Conservation (phyloP, 148 eudicot genomes). For the Hydrangea macrophylla region DNA sequence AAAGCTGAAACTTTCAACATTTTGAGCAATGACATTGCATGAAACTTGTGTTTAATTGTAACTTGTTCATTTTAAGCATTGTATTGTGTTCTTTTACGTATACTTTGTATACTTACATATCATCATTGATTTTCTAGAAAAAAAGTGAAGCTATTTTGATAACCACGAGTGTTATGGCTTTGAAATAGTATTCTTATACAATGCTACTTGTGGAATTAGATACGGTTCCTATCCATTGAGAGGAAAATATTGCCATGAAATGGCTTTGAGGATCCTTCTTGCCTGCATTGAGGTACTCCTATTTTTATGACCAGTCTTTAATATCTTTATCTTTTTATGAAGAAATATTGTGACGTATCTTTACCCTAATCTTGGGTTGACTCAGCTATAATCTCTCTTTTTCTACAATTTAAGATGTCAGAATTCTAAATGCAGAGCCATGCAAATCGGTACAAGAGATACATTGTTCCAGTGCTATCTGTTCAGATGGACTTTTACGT, state of each 20-base stretch:
- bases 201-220: constrained; percentile 46
- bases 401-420: background rate
- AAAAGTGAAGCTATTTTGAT: too few relatives aligned
- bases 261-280: constrained; percentile 93
- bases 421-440: constrained; percentile 68
- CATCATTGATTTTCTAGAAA: too few relatives aligned
- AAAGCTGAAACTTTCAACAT: too few relatives aligned
- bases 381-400: background rate
- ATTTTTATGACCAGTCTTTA: too few relatives aligned
- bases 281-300: constrained; percentile 82
- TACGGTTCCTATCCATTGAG: constrained; percentile 86
- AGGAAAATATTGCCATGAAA: constrained; percentile 90
- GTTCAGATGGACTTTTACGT: constrained; percentile 90
- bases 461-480: constrained; percentile 87
- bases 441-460: constrained; percentile 94
- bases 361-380: background rate
- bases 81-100: too few relatives aligned
- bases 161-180: too few relatives aligned
- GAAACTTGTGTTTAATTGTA: too few relatives aligned
- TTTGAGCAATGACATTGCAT: too few relatives aligned
- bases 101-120: too few relatives aligned
- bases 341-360: background rate
- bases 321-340: too few relatives aligned
- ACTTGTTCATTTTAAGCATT: too few relatives aligned
- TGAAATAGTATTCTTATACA: constrained; percentile 12